phyloP scores from a whole-genome alignment of 106 monocot species.

The Acanthochlamys bracteata region DNA sequence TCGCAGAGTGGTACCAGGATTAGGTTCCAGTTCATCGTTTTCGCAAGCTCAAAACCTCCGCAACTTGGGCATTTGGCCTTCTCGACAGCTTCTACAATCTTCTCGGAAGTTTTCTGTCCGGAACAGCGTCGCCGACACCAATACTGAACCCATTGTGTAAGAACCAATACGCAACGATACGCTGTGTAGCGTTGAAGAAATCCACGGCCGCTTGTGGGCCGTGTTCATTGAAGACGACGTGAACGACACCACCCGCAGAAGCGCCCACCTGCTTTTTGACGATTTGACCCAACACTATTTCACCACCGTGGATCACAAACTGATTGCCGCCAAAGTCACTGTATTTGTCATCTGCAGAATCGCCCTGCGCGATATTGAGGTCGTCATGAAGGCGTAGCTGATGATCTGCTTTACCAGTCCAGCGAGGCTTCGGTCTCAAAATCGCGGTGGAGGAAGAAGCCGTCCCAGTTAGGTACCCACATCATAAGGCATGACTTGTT shows the following conservation, averaged over 20 bases:
- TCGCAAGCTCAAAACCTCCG: no score
- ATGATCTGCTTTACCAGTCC: slow-evolving; percentile 97
- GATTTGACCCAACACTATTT: no score
- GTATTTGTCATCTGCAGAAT: no score
- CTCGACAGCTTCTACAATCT: slow-evolving; percentile 90
- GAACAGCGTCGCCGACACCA: slow-evolving; percentile 97
- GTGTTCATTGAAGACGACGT: slow-evolving; percentile 51
- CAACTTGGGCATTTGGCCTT: no score
- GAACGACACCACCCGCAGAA: slow-evolving; percentile 80
- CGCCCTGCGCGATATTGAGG: no score
- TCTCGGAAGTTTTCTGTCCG: no score
- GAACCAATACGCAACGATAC: slow-evolving; percentile 98
- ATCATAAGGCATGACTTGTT: no score
- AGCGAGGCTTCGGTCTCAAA: slow-evolving; percentile 82
- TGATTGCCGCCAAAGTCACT: no score
- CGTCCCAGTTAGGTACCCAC: slow-evolving; percentile 97
- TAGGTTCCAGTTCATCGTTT: no score
- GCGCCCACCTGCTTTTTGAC: slow-evolving; percentile 88
- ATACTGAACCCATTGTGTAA: slow-evolving; percentile 90
- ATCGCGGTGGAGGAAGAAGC: slow-evolving; percentile 88
- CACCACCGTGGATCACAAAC: no score
- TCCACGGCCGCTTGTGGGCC: slow-evolving; percentile 96
- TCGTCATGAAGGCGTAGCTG: no score
- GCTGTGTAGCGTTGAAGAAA: slow-evolving; percentile 89
- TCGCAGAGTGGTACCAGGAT: no score